Evolutionary conservation across 331 rosid genomes (phyloP).

Genomic region (Prunus yedoensis): DNA sequence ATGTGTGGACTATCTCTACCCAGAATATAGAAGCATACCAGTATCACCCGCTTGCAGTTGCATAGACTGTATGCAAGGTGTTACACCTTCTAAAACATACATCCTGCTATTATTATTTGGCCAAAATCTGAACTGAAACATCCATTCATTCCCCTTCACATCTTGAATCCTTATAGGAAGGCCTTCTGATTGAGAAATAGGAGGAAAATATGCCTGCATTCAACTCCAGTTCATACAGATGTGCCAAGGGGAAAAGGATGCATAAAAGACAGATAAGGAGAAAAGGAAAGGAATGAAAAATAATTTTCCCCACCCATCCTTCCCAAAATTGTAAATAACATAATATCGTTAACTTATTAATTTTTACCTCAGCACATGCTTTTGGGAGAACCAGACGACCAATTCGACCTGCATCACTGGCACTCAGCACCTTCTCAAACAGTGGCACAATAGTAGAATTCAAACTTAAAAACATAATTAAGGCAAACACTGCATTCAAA

Average conservation of each 20-base stretch:
- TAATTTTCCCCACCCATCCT: background rate
- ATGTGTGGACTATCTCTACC: background rate
- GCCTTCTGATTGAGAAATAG: constrained; percentile 91
- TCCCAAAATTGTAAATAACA: constrained; percentile 10
- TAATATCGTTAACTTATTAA: background rate
- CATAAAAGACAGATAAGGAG: constrained; percentile 13
- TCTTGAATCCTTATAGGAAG: constrained; percentile 87
- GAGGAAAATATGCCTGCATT: constrained; percentile 93
- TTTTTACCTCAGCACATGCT: constrained; percentile 96
- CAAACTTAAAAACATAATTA: constrained; percentile 60
- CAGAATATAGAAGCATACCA: constrained; percentile 53
- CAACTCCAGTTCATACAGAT: constrained; percentile 21
- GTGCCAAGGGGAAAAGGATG: background rate
- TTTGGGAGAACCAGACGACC: constrained; percentile 99
- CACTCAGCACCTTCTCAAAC: constrained; percentile 96
- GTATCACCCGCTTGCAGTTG: constrained; percentile 92
- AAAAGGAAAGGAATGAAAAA: background rate
- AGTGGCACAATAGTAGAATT: constrained; percentile 90
- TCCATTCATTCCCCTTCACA: constrained; percentile 96
- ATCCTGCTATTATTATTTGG: constrained; percentile 98
- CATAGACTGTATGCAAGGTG: constrained; percentile 98
- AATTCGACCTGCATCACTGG: constrained; percentile 98
- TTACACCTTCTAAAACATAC: constrained; percentile 99
- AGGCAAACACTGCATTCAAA: constrained; percentile 45
- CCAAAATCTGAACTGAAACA: constrained; percentile 99